Percentiles rank a stretch among this genome's conserved stretches.
Evolutionary conservation across 2,329 filamentous ascomycete genomes (phyloP).

Genomic region (Macroventuria anomochaeta): DNA sequence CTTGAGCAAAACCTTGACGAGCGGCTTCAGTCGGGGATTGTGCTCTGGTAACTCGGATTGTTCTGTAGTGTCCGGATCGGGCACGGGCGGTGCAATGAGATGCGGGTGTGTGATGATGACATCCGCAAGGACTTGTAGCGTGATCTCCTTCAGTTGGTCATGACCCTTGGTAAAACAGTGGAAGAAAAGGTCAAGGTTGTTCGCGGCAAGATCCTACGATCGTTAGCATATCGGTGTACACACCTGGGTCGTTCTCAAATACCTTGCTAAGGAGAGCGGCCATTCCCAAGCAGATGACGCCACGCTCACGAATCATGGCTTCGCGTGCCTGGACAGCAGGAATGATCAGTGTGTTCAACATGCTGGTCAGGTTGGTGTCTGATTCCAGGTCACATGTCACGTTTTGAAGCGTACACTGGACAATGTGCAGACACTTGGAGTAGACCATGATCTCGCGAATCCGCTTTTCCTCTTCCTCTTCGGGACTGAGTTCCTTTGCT

Average conservation of each 20-base stretch:
- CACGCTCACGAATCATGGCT: conserved; percentile 87
- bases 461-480: conserved; percentile 71
- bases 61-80: conserved; percentile 48
- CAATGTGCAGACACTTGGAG: conserved; percentile 97
- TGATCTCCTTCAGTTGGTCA: conserved; percentile 84
- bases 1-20: conserved; percentile 86
- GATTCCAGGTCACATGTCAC: conserved; percentile 86
- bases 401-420: conserved; percentile 96
- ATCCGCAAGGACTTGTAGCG: conserved; percentile 89
- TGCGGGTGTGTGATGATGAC: conserved; percentile 89
- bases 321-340: conserved; percentile 94
- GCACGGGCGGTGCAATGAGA: conserved; percentile 68
- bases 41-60: conserved; percentile 42
- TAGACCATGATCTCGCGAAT: conserved; percentile 94
- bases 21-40: conserved; percentile 60
- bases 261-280: conserved; percentile 89
- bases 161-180: conserved; percentile 96
- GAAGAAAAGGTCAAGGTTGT: conserved; percentile 91
- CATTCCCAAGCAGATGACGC: conserved; percentile 85
- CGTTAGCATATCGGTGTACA: conserved; percentile 11
- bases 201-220: conserved; percentile 76
- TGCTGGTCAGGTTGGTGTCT: conserved; percentile 91
- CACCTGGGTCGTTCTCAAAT: not conserved
- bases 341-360: conserved; percentile 96
- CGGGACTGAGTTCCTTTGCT: conserved; percentile 51